Percentiles rank a stretch among this genome's conserved stretches.
Evolutionary conservation across 257 asterid species (phyloP).

Genomic region (Solanum etuberosum): DNA sequence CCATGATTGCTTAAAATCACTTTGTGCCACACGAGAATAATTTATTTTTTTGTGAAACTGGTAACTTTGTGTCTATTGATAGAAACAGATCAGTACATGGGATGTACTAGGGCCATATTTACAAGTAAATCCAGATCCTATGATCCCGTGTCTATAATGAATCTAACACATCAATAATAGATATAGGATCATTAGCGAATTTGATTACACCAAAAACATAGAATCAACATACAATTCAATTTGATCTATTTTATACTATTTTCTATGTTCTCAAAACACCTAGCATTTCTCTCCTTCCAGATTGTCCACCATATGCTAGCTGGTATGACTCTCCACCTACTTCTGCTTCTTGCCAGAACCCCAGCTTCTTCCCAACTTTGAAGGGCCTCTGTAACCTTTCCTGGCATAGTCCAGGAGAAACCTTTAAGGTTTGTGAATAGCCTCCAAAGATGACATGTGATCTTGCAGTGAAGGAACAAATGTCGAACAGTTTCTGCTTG

Average conservation of each 20-base stretch:
- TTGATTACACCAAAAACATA: too few relatives aligned
- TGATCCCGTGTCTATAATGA: too few relatives aligned
- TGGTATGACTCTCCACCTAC: neutral
- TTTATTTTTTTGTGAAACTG: neutral
- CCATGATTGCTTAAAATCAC: neutral
- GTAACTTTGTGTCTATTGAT: neutral
- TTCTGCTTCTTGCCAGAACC: neutral
- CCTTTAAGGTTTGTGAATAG: neutral
- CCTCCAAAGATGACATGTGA: neutral
- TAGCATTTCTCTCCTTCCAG: neutral
- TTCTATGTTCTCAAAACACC: too few relatives aligned
- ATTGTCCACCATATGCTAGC: neutral
- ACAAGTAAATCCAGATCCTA: too few relatives aligned
- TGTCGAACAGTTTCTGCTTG: neutral
- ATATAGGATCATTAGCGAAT: too few relatives aligned
- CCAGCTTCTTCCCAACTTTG: neutral
- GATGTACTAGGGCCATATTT: too few relatives aligned
- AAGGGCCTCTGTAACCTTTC: neutral
- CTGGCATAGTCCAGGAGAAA: neutral
- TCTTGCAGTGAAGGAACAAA: neutral
- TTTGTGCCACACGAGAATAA: neutral
- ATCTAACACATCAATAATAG: too few relatives aligned
- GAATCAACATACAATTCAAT: too few relatives aligned
- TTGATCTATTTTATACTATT: too few relatives aligned
- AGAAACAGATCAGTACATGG: too few relatives aligned